Evolutionary conservation across 495 filamentous ascomycete species (phyloP).

Genomic region (Cladorrhinum samala): DNA sequence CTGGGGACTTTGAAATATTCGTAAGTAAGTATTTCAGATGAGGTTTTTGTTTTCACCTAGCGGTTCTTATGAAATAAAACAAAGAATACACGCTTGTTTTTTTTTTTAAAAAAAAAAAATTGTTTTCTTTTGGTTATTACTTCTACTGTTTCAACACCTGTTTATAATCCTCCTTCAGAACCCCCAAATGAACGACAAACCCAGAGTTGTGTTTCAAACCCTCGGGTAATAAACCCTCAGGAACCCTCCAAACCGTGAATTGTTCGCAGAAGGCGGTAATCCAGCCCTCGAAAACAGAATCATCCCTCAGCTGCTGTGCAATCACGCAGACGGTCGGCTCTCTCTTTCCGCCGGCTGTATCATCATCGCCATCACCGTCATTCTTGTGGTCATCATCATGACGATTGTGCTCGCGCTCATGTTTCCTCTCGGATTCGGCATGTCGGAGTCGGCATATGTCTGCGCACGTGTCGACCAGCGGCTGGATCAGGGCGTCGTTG

Average conservation of each 20-base stretch:
- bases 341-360: background rate
- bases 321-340: slow-evolving; percentile 56
- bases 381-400: too few relatives aligned
- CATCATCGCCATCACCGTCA: too few relatives aligned
- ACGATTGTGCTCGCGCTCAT: too few relatives aligned
- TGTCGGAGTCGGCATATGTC: slow-evolving; percentile 63
- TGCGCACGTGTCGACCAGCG: slow-evolving; percentile 79
- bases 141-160: too few relatives aligned
- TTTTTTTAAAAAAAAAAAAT: too few relatives aligned
- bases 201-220: slow-evolving; percentile 54
- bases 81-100: too few relatives aligned
- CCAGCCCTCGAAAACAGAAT: slow-evolving; percentile 82
- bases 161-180: slow-evolving; percentile 33
- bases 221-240: slow-evolving; percentile 46
- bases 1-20: too few relatives aligned
- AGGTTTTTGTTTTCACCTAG: too few relatives aligned
- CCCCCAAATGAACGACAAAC: slow-evolving; percentile 62
- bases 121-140: too few relatives aligned
- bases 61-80: too few relatives aligned
- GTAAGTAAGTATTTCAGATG: too few relatives aligned
- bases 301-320: slow-evolving; percentile 78
- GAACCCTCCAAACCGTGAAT: slow-evolving; percentile 76
- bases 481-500: slow-evolving; percentile 74
- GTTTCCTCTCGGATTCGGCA: too few relatives aligned
- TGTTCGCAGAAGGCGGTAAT: slow-evolving; percentile 54